These are phyloP conservation scores for Crithidia sp. DNA, from an alignment of 208 protist species.

Conservation along the genomic window DNA sequence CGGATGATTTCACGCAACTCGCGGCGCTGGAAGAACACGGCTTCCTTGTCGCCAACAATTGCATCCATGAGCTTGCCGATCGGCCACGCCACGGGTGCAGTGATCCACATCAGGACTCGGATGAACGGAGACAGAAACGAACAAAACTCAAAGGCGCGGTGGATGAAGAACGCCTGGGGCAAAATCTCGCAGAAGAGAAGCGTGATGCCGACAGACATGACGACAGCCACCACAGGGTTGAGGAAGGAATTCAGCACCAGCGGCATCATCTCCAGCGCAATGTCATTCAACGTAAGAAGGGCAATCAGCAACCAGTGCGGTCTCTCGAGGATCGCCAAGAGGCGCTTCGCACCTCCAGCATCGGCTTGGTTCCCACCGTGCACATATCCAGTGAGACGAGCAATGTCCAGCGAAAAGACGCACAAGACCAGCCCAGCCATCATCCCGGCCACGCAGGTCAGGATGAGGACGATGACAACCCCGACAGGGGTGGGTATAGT, in stretches of 20 bases:
- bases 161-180: conserved; percentile 73
- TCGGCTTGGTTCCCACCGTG: conserved; percentile 39
- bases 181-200: conserved; percentile 82
- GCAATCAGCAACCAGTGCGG: conserved; percentile 75
- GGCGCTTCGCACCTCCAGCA: conserved; percentile 34
- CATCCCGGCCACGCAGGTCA: conserved; percentile 56
- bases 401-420: conserved; percentile 66
- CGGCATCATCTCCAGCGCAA: conserved; percentile 76
- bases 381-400: conserved; percentile 42
- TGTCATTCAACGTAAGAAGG: conserved; percentile 60
- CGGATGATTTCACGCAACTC: conserved; percentile 65
- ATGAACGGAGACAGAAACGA: conserved; percentile 62
- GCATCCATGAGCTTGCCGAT: conserved; percentile 63
- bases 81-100: conserved; percentile 66
- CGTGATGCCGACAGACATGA: conserved; percentile 57
- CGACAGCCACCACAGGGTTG: conserved; percentile 51
- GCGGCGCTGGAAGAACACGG: conserved; percentile 60
- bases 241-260: conserved; percentile 67
- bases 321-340: conserved; percentile 66
- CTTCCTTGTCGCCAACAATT: conserved; percentile 69
- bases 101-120: conserved; percentile 58
- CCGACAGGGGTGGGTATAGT: conserved; percentile 37
- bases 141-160: conserved; percentile 54
- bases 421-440: conserved; percentile 66
- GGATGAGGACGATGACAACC: conserved; percentile 43